Evolutionary conservation across 1,284 basidiomycete species (phyloP), one percentile per base, ranked within the genome.

Genomic region (Violaceomyces palustris): DNA sequence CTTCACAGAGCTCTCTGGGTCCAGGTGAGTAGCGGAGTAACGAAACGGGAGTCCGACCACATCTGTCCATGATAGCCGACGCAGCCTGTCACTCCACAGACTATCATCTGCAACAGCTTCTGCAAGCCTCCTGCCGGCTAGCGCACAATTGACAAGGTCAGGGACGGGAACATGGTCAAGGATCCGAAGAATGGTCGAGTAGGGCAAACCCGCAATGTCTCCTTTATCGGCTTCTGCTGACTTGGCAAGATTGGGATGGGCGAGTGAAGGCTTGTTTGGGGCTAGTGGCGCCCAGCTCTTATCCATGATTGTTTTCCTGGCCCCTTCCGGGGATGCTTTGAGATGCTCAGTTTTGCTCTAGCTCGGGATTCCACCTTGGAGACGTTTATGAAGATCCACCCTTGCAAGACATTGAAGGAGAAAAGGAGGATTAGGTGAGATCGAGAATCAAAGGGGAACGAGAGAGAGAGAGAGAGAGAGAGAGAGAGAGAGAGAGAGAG

Each of bases 81-180:
- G 42, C 2, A 59, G 32, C 30, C 57, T 52, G 8, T 42, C 40
- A 1, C 47, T 42, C 67, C 67, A 69, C n/a, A 65, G 35, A 1
- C 50, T 24, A 12, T 67, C 65, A 21, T 58, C 52, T 1, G 62
- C 56, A 19, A 66, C 60, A 23, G 61, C 57, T n/a, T 50, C 39
- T 6, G 63, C 62, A 1, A 69, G 39, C 1, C 50, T n/a, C 15
- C 61, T 21, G 12, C 50, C 50, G 14, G 58, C 42, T 1, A 47
- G 41, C 10, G 61, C 58, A 27, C 54, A 61, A 21, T 41, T 49
- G 10, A 45, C 40, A 2, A 67, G 41, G 19, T 64, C 52, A 4
- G 51, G 35, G 1, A 67, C 45, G 0, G 58, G 38, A 1, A 64
- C 44, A 27, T 39, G 49, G 39, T 37, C 44, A 36, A 62, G 49